A percentile compares a stretch with the other conserved stretches of the same genome.
These are phyloP conservation scores for Salvia rosmarinus DNA, from an alignment of 257 asterid genomes.

Conservation along the genomic window DNA sequence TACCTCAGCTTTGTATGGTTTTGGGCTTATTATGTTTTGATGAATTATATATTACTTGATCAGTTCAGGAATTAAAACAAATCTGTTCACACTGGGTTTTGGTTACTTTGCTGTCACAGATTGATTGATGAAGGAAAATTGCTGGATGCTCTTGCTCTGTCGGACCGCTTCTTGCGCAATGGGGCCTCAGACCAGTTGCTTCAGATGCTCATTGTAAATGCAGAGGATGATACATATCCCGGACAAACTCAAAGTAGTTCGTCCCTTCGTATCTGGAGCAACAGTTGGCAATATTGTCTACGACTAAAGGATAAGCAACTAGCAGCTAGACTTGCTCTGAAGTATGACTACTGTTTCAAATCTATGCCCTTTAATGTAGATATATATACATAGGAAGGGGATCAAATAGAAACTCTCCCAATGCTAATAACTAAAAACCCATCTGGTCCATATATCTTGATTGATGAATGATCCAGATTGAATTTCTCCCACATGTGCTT, in stretches of 20 bases:
- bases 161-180: conserved; percentile 89
- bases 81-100: conserved; percentile 22
- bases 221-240: conserved; percentile 56
- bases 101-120: conserved; percentile 47
- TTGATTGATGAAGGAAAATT: conserved; percentile 88
- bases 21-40: conserved; percentile 24
- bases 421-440: too few relatives aligned
- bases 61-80: conserved; percentile 8
- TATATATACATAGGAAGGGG: too few relatives aligned
- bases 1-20: conserved; percentile 14
- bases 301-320: conserved; percentile 82
- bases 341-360: conserved; percentile 57
- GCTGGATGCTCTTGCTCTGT: conserved; percentile 92
- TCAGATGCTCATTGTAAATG: conserved; percentile 69
- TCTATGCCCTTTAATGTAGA: conserved; percentile 29
- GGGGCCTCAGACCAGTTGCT: conserved; percentile 95
- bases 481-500: too few relatives aligned
- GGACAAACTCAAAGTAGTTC: conserved; percentile 61
- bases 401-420: too few relatives aligned
- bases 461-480: too few relatives aligned
- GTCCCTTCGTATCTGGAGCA: conserved; percentile 68
- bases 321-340: conserved; percentile 88
- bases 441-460: too few relatives aligned
- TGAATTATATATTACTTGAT: conserved; percentile 16
- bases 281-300: conserved; percentile 93